phyloP scores from a whole-genome alignment of 805 yeast genomes.

The Saturnispora ahearnii region DNA sequence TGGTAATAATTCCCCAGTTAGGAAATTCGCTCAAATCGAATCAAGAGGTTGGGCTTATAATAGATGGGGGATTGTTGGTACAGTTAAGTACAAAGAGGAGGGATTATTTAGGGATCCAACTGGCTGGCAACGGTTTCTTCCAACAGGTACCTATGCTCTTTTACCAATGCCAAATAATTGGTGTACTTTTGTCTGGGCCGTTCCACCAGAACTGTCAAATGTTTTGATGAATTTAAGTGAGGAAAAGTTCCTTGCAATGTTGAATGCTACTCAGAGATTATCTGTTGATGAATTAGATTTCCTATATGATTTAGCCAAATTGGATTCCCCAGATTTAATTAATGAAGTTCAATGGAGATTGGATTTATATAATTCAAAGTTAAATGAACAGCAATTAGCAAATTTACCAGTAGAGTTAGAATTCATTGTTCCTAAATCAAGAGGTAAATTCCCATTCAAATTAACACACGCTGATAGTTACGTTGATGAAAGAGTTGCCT shows the following conservation, averaged over 20 bases:
- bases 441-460: constrained; percentile 85
- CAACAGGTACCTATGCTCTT: constrained; percentile 88
- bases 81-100: constrained; percentile 64
- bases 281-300: constrained; percentile 69
- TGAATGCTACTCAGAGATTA: constrained; percentile 82
- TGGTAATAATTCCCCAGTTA: constrained; percentile 89
- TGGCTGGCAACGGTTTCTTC: constrained; percentile 92
- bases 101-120: constrained; percentile 45
- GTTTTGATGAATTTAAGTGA: constrained; percentile 51
- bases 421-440: constrained; percentile 48
- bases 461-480: constrained; percentile 88
- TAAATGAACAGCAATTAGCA: constrained; percentile 33
- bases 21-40: constrained; percentile 70
- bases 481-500: constrained; percentile 72
- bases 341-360: constrained; percentile 73
- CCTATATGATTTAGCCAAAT: constrained; percentile 39
- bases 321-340: constrained; percentile 37
- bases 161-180: constrained; percentile 79
- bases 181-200: constrained; percentile 93
- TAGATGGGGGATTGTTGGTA: constrained; percentile 88
- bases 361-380: constrained; percentile 27
- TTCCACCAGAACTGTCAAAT: constrained; percentile 65
- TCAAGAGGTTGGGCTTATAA: constrained; percentile 90
- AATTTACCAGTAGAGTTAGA: constrained; percentile 59
- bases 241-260: constrained; percentile 54